phyloP scores from a whole-genome alignment of 2,329 filamentous ascomycete species.

The Xylaria hypoxylon region DNA sequence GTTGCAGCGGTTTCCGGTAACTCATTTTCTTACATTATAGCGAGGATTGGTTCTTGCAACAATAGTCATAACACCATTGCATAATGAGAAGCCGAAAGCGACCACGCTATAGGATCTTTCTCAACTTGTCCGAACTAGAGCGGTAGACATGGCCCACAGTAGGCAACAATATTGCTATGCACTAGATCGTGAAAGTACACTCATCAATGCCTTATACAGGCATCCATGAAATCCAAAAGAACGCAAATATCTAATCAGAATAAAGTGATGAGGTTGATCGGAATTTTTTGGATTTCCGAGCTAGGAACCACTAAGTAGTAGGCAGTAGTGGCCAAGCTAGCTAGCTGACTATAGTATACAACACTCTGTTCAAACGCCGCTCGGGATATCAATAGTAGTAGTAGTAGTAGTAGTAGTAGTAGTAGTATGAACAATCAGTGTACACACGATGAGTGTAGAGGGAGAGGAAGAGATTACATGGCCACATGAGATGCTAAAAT shows the following conservation, averaged over 20 bases:
- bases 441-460: slow-evolving; percentile 41
- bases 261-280: slow-evolving; percentile 16
- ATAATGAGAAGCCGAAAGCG: background rate
- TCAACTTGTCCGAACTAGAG: too few relatives aligned
- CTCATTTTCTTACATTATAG: background rate
- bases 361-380: slow-evolving; percentile 48
- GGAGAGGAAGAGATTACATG: slow-evolving; percentile 53
- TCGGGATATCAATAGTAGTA: slow-evolving; percentile 50
- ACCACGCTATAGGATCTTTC: too few relatives aligned
- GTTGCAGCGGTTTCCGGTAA: too few relatives aligned
- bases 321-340: slow-evolving; percentile 28
- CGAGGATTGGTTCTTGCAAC: background rate
- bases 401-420: slow-evolving; percentile 45
- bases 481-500: slow-evolving; percentile 51
- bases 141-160: background rate
- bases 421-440: slow-evolving; percentile 49
- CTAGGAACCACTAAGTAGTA: slow-evolving; percentile 17
- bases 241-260: background rate
- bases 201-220: background rate
- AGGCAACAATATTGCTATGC: slow-evolving; percentile 8
- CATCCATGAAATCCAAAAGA: background rate
- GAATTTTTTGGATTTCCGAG: slow-evolving; percentile 21
- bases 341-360: slow-evolving; percentile 48
- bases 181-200: background rate
- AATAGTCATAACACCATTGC: background rate